Evolutionary conservation across 202 grass and related monocot genomes (phyloP).

Genomic region (Zizania palustris): DNA sequence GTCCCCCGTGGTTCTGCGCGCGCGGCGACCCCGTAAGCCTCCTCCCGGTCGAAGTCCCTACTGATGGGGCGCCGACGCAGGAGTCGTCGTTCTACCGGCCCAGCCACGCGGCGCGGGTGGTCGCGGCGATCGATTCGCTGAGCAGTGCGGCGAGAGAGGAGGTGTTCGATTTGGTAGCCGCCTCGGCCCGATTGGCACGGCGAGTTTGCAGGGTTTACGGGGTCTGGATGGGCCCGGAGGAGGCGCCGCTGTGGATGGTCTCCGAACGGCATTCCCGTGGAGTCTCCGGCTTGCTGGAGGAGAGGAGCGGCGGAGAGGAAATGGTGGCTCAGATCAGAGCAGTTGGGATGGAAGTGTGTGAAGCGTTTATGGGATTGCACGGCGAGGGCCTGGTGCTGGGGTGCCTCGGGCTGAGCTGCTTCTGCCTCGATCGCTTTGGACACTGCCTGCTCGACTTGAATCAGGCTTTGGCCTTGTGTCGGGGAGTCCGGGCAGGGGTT

Average conservation of each 20-base stretch:
- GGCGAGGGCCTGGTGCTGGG: conserved; percentile 57
- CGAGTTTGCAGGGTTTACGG: conserved; percentile 70
- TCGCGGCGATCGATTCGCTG: conserved; percentile 49
- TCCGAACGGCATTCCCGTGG: conserved; percentile 41
- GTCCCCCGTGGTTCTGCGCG: conserved; percentile 68
- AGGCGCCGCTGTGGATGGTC: conserved; percentile 65
- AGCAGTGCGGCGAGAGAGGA: conserved; percentile 51
- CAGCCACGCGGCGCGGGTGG: conserved; percentile 53
- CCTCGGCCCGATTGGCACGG: conserved; percentile 42
- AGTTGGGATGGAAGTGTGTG: conserved; percentile 62
- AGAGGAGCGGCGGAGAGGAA: conserved; percentile 16
- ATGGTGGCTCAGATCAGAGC: conserved; percentile 46
- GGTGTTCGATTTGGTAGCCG: conserved; percentile 53
- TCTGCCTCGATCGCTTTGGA: conserved; percentile 57
- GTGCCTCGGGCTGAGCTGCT: conserved; percentile 65
- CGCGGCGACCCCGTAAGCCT: conserved; percentile 52
- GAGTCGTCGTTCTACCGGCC: conserved; percentile 52
- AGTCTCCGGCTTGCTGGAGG: conserved; percentile 23
- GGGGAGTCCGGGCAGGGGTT: conserved; percentile 37
- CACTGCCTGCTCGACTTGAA: conserved; percentile 79
- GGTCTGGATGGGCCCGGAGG: conserved; percentile 55
- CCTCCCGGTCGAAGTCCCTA: conserved; percentile 40
- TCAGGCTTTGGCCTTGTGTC: conserved; percentile 50
- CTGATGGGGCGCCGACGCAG: not conserved
- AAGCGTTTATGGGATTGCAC: conserved; percentile 71